These are phyloP conservation scores for Teratosphaeria pseudoeucalypti DNA, from an alignment of 2,329 filamentous ascomycete genomes.

Conservation along the genomic window DNA sequence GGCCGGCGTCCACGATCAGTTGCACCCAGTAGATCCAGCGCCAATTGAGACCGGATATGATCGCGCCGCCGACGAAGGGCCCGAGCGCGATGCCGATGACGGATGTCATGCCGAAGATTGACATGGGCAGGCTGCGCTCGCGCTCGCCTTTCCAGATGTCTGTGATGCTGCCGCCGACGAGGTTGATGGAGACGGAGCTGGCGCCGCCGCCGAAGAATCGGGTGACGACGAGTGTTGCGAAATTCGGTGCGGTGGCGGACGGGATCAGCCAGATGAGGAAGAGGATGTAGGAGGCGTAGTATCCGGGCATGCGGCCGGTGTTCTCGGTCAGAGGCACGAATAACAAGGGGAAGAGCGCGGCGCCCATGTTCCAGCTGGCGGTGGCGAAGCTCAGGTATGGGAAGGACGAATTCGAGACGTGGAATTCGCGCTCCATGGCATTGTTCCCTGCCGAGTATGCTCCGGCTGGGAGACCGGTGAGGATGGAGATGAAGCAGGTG, in stretches of 20 bases:
- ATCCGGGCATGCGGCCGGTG: conserved; percentile 18
- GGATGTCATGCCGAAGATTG: conserved; percentile 19
- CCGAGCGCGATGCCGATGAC: conserved; percentile 25
- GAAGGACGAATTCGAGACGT: conserved; percentile 17
- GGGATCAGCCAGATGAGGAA: conserved; percentile 22
- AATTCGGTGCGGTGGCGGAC: conserved; percentile 19
- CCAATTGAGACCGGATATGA: conserved; percentile 44
- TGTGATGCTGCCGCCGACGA: conserved; percentile 20
- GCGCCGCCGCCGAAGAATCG: conserved; percentile 23
- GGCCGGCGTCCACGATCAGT: conserved; percentile 55
- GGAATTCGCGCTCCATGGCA: conserved; percentile 15
- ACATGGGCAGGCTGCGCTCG: conserved; percentile 22
- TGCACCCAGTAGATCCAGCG: conserved; percentile 87
- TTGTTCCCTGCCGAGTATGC: conserved; percentile 19
- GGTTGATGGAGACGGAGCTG: conserved; percentile 19
- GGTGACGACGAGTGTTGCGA: conserved; percentile 16
- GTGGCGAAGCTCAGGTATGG: conserved; percentile 22
- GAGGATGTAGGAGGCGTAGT: conserved; percentile 19
- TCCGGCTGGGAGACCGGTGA: conserved; percentile 19
- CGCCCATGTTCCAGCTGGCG: conserved; percentile 24
- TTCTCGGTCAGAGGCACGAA: conserved; percentile 24
- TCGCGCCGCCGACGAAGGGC: conserved; percentile 23
- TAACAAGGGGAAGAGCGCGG: conserved; percentile 20
- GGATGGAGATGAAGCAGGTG: conserved; percentile 16
- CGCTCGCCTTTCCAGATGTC: conserved; percentile 23